Base-by-base conservation (phyloP, 2,329 filamentous ascomycete species). In the Parafenestella ontariensis region DNA sequence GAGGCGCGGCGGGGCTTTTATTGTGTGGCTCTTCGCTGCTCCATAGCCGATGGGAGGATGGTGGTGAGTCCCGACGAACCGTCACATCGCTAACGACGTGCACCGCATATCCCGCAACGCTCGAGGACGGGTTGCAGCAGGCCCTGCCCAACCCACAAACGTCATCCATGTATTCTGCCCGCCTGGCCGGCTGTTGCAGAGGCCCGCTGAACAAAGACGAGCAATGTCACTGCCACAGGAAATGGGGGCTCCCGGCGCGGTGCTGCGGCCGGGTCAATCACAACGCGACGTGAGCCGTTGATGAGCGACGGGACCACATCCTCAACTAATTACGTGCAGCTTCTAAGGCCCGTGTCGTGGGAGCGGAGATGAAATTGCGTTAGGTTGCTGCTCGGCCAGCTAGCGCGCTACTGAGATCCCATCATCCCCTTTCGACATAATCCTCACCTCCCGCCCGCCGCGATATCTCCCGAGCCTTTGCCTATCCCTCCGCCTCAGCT, bases 241-340 rank as follows among this genome's bases (percentile, higher is more conserved):
- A 31, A 34, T 34, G 13, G 13, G 24, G 43, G 33, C 20, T 4
- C 31, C 47, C 7, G 21, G 20, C 11, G 21, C 34, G 23, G 21
- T 20, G 13, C 33, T 8, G 17, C 15, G 15, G 48, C 51, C n/a
- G 47, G 46, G 23, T 29, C 48, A 29, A 51, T 45, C 18, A 21
- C 17, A 13, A 41, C 45, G 37, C 51, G 45, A 49, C 53, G 52
- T 46, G 54, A 49, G 55, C 62, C 54, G 61, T 58, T 62, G 61
- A 46, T 45, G 48, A 61, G 54, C 48, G 42, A 52, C 57, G 49
- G 39, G 48, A 52, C 53, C 58, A 43, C 39, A 59, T 53, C 52
- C 45, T 55, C 42, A 56, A 49, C 59, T 67, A 62, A 70, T 70
- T 70, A 66, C 64, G 66, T 71, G 69, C 69, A 72, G 63, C 61